Conservation (phyloP, 2,329 filamentous ascomycete genomes). For the Furcasterigmium sp. region DNA sequence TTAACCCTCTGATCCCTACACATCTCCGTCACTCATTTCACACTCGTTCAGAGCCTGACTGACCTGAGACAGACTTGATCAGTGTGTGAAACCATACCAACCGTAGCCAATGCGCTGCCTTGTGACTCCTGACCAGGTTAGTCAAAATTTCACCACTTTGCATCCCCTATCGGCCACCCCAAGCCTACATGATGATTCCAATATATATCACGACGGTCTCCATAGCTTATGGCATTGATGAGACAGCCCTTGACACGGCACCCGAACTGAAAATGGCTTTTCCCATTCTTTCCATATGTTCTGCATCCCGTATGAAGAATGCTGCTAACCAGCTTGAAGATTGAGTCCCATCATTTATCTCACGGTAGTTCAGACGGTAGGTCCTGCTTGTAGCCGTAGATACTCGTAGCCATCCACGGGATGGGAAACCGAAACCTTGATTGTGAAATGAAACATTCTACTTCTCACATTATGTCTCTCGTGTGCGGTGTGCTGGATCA, state of each 20-base stretch:
- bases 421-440: too few species aligned
- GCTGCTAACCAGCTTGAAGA: neutral
- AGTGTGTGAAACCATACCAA: neutral
- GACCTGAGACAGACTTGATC: neutral
- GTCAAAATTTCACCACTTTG: neutral
- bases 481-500: too few species aligned
- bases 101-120: neutral
- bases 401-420: too few species aligned
- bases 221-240: conserved; percentile 15
- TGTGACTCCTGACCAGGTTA: neutral
- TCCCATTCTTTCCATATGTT: neutral
- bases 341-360: too few species aligned
- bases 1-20: conserved; percentile 2
- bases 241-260: conserved; percentile 15
- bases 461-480: too few species aligned
- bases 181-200: conserved; percentile 13
- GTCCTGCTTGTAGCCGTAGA: too few species aligned
- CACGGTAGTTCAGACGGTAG: too few species aligned
- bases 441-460: too few species aligned
- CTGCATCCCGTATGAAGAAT: neutral
- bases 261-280: conserved; percentile 10
- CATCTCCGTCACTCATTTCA: neutral
- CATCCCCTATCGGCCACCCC: neutral
- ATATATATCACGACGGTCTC: conserved; percentile 15
- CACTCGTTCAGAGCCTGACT: neutral